Evolutionary conservation across 1,284 basidiomycete genomes (phyloP), one percentile per base, ranked within the genome.

Genomic region (Somion occarium): DNA sequence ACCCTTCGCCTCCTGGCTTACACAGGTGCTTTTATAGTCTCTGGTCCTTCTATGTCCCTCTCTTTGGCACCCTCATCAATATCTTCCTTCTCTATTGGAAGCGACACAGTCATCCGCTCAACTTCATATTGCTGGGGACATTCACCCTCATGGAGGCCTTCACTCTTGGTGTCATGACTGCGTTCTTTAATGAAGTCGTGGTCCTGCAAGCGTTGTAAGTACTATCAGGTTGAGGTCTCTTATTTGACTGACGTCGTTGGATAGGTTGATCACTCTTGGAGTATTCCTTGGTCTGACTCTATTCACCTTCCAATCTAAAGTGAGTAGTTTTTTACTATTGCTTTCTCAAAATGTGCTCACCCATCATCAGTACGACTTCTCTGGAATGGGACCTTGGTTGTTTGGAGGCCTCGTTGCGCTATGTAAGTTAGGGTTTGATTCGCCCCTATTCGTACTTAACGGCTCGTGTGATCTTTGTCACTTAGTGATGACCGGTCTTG

Each of bases 211-310:
- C 93, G 1, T 67, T 95, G 82, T 88, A 63, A 64, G 84, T 71
- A 4, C 22, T 41, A 7, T 41, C 18, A 18, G 7, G 7, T 18
- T 41, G 7, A 7, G 18, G 19, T 7, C 39, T 7, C 5, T 7
- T 9, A 22, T 9, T 41, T 9, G 18, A 5, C 39, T 41, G 20
- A 41, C 39, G 7, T 18, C 5, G 41, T 34, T 45, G 27, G 23
- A 39, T 34, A 88, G 85, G 51, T 63, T 93, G 44, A 91, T 95
- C 61, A 95, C 93, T 0, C 72, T 88, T 13, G 91, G 92, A 27
- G 83, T 93, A 43, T 96, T 96, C 78, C 66, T 91, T 43, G 93
- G 92, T 2, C 71, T 95, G 53, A 92, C 90, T 0, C 67, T 94
- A 48, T 95, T 93, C 71, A 95, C 92, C 1, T 73, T 89, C 59